These are phyloP conservation scores for Didymella pinodella DNA, from an alignment of 2,329 filamentous ascomycete genomes.

Conservation along the genomic window DNA sequence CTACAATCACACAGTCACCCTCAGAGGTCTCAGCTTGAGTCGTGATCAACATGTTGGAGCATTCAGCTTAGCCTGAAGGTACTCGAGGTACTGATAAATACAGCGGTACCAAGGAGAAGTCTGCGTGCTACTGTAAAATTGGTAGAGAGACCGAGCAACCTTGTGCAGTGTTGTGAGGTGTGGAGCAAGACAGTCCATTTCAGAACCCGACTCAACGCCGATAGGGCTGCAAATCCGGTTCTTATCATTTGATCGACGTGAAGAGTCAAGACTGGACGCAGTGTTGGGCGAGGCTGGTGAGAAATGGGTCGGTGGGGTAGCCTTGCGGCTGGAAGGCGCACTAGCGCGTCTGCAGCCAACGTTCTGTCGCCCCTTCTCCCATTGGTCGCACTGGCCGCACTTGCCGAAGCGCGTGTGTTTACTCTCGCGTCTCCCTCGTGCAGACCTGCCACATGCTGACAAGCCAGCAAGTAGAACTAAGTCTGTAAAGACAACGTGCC, in stretches of 20 bases:
- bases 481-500: constrained; percentile 11
- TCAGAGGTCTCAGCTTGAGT: too few species aligned
- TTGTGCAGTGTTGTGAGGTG: not conserved
- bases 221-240: not conserved
- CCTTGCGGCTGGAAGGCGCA: constrained; percentile 14
- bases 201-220: not conserved
- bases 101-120: not conserved
- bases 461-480: constrained; percentile 6
- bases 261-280: constrained; percentile 10
- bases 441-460: constrained; percentile 4
- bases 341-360: constrained; percentile 13
- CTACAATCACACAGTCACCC: too few species aligned
- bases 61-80: not conserved
- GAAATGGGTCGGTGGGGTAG: constrained; percentile 9
- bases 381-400: constrained; percentile 10
- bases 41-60: too few species aligned
- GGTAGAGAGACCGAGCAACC: not conserved
- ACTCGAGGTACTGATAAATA: not conserved
- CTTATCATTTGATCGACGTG: constrained; percentile 6
- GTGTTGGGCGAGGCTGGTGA: constrained; percentile 15
- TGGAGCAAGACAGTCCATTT: not conserved
- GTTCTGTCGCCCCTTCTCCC: constrained; percentile 14
- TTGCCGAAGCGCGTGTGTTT: constrained; percentile 10
- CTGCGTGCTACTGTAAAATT: not conserved
- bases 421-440: constrained; percentile 15